phyloP scores from a whole-genome alignment of 2,329 filamentous ascomycete genomes.

The Colletotrichum acutatum region DNA sequence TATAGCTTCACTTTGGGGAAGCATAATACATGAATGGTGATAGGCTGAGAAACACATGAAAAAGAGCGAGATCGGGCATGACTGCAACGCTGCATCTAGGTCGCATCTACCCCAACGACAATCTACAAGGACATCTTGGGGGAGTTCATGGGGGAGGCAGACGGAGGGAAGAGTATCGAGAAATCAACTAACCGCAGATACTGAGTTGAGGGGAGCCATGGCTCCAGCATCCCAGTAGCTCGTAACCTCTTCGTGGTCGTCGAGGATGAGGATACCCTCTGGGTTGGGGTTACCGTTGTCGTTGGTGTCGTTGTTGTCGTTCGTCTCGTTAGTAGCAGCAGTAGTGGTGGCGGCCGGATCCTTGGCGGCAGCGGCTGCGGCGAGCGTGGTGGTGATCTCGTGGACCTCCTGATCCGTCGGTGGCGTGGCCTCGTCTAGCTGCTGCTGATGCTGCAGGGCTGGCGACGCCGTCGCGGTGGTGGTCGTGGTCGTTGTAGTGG shows the following conservation, averaged over 20 bases:
- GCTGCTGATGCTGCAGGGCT: conserved; percentile 25
- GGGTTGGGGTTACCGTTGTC: background rate
- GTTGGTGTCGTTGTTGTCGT: conserved; percentile 27
- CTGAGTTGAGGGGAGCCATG: conserved; percentile 67
- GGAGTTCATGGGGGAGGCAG: background rate
- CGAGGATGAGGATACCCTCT: conserved; percentile 17
- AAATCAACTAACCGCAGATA: conserved; percentile 61
- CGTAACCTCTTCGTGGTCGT: conserved; percentile 49
- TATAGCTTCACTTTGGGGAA: conserved; percentile 6
- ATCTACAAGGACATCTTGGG: background rate
- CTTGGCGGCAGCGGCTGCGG: conserved; percentile 34
- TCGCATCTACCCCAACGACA: conserved; percentile 1
- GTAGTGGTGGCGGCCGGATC: conserved; percentile 28
- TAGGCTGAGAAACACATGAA: background rate
- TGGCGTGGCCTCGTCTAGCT: conserved; percentile 21
- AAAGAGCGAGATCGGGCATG: background rate
- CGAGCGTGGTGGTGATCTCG: conserved; percentile 35
- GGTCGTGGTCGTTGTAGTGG: background rate
- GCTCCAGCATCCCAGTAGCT: conserved; percentile 67
- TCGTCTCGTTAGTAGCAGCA: conserved; percentile 22
- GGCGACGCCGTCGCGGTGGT: conserved; percentile 15
- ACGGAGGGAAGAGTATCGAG: background rate
- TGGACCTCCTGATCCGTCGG: conserved; percentile 35
- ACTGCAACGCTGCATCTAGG: conserved; percentile 3
- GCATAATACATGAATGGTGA: background rate